Conservation (phyloP, 164 flowering plant genomes). For the Liriodendron chinense region DNA sequence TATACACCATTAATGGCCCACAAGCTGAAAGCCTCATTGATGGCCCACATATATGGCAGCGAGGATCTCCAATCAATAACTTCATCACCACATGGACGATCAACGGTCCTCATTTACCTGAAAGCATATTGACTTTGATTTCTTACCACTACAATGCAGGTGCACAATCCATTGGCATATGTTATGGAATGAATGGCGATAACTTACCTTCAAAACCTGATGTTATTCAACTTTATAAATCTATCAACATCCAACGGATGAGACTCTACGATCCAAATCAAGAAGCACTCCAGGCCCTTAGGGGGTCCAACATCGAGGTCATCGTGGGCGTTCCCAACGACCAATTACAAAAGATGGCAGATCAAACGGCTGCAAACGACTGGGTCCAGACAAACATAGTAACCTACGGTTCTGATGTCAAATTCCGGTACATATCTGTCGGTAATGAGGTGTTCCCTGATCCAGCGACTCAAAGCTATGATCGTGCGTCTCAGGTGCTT, state of each 20-base stretch:
- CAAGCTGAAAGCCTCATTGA: no score
- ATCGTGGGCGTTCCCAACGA: slow-evolving; percentile 9
- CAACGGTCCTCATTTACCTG: no score
- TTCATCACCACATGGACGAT: no score
- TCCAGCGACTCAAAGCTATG: not conserved
- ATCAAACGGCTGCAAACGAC: not conserved
- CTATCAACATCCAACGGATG: not conserved
- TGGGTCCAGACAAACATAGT: slow-evolving; percentile 4
- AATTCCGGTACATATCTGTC: slow-evolving; percentile 10
- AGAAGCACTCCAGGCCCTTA: slow-evolving; percentile 1
- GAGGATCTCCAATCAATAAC: no score
- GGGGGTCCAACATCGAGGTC: slow-evolving; percentile 9
- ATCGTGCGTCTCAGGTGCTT: not conserved
- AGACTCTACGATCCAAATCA: slow-evolving; percentile 9
- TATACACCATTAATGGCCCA: no score
- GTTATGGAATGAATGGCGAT: slow-evolving; percentile 9
- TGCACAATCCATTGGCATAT: slow-evolving; percentile 11
- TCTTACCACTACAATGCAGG: not conserved
- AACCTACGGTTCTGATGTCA: slow-evolving; percentile 1
- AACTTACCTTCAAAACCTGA: slow-evolving; percentile 3
- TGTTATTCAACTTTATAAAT: slow-evolving; percentile 7
- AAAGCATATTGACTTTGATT: no score
- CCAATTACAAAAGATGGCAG: not conserved
- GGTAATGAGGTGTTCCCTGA: slow-evolving; percentile 20
- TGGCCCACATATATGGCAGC: no score